Conservation (phyloP, 2,329 filamentous ascomycete species). For the Daldinia eschscholtzii region DNA sequence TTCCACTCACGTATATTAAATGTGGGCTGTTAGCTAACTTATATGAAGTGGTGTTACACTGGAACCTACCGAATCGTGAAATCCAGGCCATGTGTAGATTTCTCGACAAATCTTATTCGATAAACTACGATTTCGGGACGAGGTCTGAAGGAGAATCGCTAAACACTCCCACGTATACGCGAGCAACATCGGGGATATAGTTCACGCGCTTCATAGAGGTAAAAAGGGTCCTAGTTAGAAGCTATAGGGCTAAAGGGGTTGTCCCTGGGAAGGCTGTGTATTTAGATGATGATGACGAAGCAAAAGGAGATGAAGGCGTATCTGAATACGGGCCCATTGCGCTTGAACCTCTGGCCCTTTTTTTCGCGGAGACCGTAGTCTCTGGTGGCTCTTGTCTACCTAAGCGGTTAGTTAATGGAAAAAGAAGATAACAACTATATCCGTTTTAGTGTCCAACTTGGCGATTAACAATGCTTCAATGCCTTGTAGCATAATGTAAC, state of each 20-base stretch:
- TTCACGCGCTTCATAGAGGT: constrained; percentile 13
- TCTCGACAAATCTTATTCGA: constrained; percentile 13
- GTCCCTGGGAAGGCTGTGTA: constrained; percentile 21
- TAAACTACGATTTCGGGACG: constrained; percentile 11
- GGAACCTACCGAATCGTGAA: constrained; percentile 60
- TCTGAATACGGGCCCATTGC: constrained; percentile 1
- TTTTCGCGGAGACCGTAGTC: neutral
- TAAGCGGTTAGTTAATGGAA: neutral
- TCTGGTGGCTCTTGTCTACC: neutral
- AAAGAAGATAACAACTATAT: constrained; percentile 5
- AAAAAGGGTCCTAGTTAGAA: constrained; percentile 5
- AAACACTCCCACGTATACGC: neutral
- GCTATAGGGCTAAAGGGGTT: constrained; percentile 11
- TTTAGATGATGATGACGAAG: constrained; percentile 19
- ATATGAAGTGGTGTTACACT: constrained; percentile 65
- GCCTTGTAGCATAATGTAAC: neutral
- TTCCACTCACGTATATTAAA: neutral
- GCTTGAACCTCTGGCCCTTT: constrained; percentile 5
- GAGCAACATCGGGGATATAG: neutral
- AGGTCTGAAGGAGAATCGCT: neutral
- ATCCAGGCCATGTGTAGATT: neutral
- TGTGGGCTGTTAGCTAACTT: constrained; percentile 44
- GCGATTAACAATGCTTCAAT: neutral
- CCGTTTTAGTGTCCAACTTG: neutral
- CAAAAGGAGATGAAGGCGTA: constrained; percentile 13